phyloP scores from a whole-genome alignment of 2,329 filamentous ascomycete genomes.

The Trichoderma sp. region DNA sequence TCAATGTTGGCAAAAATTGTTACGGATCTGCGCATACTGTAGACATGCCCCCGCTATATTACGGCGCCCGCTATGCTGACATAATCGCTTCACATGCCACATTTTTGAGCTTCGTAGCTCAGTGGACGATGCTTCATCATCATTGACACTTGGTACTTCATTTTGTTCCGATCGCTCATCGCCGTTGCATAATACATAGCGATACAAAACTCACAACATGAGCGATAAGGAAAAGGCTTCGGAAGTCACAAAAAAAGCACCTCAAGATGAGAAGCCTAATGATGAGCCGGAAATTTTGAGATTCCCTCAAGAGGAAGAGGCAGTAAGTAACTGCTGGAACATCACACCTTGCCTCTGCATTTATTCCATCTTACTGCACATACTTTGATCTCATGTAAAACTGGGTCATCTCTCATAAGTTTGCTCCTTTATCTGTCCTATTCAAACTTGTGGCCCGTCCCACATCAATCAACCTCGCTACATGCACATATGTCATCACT shows the following conservation, averaged over 20 bases:
- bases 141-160: background rate
- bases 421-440: too few relatives aligned
- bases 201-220: background rate
- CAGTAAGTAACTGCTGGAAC: constrained; percentile 44
- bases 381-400: too few relatives aligned
- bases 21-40: background rate
- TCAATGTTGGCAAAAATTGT: background rate
- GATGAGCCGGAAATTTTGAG: constrained; percentile 37
- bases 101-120: background rate
- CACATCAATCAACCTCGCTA: background rate
- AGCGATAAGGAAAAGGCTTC: background rate
- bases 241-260: background rate
- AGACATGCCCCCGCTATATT: background rate
- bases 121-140: background rate
- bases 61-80: constrained; percentile 8
- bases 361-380: background rate
- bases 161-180: background rate
- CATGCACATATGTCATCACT: background rate
- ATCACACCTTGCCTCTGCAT: background rate
- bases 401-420: background rate
- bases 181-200: background rate
- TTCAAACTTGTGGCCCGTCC: background rate
- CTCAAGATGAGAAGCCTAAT: background rate
- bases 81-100: constrained; percentile 14
- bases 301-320: constrained; percentile 62